Conservation (phyloP, 2,329 filamentous ascomycete species). For the Pyrenophora tritici-repentis region DNA sequence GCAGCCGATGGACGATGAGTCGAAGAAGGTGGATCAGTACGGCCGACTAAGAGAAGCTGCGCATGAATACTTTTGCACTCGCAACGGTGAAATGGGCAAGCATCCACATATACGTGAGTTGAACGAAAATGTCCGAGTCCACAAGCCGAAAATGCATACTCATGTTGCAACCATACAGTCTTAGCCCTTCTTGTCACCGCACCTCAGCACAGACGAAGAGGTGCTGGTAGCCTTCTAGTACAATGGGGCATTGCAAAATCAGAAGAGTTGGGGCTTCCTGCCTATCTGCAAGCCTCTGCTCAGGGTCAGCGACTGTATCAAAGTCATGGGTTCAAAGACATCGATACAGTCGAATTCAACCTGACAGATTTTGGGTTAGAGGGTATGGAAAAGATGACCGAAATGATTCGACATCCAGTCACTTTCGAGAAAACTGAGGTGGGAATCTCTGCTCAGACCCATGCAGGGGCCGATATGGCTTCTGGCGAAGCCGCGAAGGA, state of each 20-base stretch:
- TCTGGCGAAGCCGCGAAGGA: too few relatives aligned
- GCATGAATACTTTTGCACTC: slow-evolving; percentile 1
- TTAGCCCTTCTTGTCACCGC: neutral
- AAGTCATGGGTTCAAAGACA: neutral
- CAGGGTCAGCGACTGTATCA: neutral
- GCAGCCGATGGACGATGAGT: slow-evolving; percentile 1
- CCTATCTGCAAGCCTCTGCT: neutral
- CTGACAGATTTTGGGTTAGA: neutral
- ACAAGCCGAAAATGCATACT: neutral
- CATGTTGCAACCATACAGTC: neutral
- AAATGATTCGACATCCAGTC: neutral
- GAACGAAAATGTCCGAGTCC: neutral
- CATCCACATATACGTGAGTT: slow-evolving; percentile 4
- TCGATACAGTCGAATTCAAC: neutral
- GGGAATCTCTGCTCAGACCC: neutral
- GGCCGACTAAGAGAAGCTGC: neutral
- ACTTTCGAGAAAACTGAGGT: neutral
- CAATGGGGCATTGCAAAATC: neutral
- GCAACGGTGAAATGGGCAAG: neutral
- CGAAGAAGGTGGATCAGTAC: slow-evolving; percentile 2
- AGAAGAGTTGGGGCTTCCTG: neutral
- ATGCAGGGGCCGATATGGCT: neutral
- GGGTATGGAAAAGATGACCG: neutral
- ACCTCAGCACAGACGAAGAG: neutral
- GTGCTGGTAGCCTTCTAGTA: neutral